phyloP scores from a whole-genome alignment of 805 yeast species.

The Zygosaccharomyces siamensis region DNA sequence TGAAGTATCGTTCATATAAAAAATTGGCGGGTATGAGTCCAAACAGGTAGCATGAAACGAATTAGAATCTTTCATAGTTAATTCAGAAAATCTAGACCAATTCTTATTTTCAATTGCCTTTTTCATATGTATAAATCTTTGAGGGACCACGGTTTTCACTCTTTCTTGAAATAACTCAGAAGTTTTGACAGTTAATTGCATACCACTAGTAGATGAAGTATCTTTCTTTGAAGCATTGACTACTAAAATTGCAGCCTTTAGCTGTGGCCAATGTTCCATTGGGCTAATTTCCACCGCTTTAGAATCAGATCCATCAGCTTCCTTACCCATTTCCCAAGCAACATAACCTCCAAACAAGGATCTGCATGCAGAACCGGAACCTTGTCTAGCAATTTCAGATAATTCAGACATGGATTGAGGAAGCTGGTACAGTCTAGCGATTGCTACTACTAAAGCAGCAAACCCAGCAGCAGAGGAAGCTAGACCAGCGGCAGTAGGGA shows the following conservation, averaged over 20 bases:
- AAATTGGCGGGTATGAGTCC: constrained; percentile 93
- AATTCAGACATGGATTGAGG: constrained; percentile 84
- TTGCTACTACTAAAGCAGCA: constrained; percentile 90
- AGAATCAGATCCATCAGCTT: constrained; percentile 80
- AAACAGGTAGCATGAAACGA: constrained; percentile 98
- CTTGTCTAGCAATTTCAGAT: constrained; percentile 93
- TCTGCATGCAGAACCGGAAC: constrained; percentile 98
- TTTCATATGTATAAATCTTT: constrained; percentile 78
- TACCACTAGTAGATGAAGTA: constrained; percentile 90
- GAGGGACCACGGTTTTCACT: constrained; percentile 77
- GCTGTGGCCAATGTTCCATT: constrained; percentile 79
- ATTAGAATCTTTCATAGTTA: constrained; percentile 95
- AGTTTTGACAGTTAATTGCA: constrained; percentile 91
- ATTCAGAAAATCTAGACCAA: constrained; percentile 74
- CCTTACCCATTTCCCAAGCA: constrained; percentile 96
- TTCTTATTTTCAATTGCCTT: constrained; percentile 66
- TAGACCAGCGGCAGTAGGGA: constrained; percentile 98
- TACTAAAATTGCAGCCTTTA: constrained; percentile 88
- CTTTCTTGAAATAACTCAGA: constrained; percentile 83
- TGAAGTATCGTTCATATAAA: constrained; percentile 88
- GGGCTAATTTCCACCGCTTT: constrained; percentile 92
- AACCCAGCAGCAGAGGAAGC: constrained; percentile 99
- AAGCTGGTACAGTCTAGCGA: constrained; percentile 76
- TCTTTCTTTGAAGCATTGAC: constrained; percentile 93
- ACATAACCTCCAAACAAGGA: constrained; percentile 96